Evolutionary conservation across 2,329 filamentous ascomycete genomes (phyloP).

Genomic region (Incumbomyces delicatus): DNA sequence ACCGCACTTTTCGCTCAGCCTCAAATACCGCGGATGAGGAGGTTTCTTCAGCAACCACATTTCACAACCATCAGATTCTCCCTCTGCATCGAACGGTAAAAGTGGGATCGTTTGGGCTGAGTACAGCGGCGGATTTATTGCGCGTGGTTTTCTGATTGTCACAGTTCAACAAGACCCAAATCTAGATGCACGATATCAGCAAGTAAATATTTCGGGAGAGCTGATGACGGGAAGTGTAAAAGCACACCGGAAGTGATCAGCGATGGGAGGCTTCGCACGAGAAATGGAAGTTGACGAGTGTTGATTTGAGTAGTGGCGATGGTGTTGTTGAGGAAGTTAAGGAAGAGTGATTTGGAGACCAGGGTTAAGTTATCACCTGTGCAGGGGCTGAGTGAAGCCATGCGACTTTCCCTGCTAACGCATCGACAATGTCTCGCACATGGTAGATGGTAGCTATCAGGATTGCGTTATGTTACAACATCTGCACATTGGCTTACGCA

Average conservation of each 20-base stretch:
- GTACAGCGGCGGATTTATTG: constrained; percentile 4
- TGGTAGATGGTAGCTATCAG: no score
- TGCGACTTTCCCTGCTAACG: no score
- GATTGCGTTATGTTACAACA: no score
- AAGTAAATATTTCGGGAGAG: constrained; percentile 1
- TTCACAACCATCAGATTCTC: constrained; percentile 5
- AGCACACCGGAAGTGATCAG: constrained; percentile 1
- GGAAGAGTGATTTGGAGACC: no score
- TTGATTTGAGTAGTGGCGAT: not conserved
- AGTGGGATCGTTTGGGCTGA: constrained; percentile 1
- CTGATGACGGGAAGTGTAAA: constrained; percentile 8
- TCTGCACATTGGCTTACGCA: no score
- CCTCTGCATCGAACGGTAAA: not conserved
- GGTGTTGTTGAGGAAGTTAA: not conserved
- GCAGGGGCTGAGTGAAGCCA: no score
- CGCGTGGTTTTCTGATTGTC: constrained; percentile 1
- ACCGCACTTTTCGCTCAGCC: constrained; percentile 2
- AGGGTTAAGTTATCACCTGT: no score
- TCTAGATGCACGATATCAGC: constrained; percentile 4
- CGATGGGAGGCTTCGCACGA: constrained; percentile 5
- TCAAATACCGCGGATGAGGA: constrained; percentile 2
- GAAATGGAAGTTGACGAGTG: constrained; percentile 5
- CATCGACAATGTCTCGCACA: no score
- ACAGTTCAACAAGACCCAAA: not conserved
- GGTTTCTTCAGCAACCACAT: constrained; percentile 1